phyloP scores from a whole-genome alignment of 805 yeast genomes.

The Hanseniaspora clermontiae region DNA sequence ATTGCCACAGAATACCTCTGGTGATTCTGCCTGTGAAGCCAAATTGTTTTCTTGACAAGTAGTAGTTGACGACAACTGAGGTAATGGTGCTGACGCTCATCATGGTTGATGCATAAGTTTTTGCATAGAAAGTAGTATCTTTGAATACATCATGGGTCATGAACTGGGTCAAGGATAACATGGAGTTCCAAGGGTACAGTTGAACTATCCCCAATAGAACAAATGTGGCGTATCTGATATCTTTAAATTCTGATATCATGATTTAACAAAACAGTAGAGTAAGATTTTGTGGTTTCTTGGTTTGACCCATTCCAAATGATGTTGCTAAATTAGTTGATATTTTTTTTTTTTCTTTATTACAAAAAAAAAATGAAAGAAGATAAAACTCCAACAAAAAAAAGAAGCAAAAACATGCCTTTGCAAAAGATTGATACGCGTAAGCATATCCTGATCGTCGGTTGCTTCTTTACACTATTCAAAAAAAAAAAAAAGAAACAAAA shows the following conservation, averaged over 20 bases:
- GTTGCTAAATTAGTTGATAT: too few relatives aligned
- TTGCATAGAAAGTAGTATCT: slow-evolving; percentile 38
- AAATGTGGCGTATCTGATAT: slow-evolving; percentile 42
- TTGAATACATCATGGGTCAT: slow-evolving; percentile 47
- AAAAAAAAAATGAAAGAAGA: too few relatives aligned
- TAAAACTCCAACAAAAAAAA: neutral
- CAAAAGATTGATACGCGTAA: too few relatives aligned
- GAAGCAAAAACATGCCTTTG: too few relatives aligned
- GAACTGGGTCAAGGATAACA: slow-evolving; percentile 73
- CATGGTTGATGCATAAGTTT: slow-evolving; percentile 65
- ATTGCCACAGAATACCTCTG: slow-evolving; percentile 48
- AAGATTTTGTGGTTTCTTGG: too few relatives aligned
- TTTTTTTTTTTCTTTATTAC: neutral
- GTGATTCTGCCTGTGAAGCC: slow-evolving; percentile 45
- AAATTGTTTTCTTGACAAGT: slow-evolving; percentile 52
- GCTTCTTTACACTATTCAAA: neutral
- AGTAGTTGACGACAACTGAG: slow-evolving; percentile 45
- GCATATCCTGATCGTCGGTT: too few relatives aligned
- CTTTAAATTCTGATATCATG: slow-evolving; percentile 13
- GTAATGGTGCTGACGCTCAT: slow-evolving; percentile 74
- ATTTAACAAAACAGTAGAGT: too few relatives aligned
- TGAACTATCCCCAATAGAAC: slow-evolving; percentile 61
- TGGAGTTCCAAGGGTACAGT: slow-evolving; percentile 95
- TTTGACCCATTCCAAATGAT: too few relatives aligned
- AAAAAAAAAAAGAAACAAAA: too few relatives aligned